Evolutionary conservation across 768 basidiomycete genomes (phyloP).

Genomic region (Hypsizygus marmoreus): DNA sequence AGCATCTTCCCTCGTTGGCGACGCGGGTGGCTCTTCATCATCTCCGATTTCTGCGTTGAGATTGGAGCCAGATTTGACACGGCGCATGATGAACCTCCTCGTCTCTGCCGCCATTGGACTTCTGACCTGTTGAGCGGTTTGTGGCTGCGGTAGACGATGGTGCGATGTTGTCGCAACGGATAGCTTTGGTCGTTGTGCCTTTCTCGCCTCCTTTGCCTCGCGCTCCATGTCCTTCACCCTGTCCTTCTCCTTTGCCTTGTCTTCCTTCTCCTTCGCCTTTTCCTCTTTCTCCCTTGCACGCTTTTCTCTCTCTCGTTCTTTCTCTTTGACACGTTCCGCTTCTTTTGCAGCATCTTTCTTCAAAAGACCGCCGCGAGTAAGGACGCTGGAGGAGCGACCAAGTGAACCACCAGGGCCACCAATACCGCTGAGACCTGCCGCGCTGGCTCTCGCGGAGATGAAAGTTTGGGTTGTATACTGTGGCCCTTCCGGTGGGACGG

Average conservation of each 20-base stretch:
- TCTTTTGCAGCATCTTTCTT: slow-evolving; percentile 14
- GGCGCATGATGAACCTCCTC: slow-evolving; percentile 26
- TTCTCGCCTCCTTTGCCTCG: slow-evolving; percentile 17
- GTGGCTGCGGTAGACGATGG: slow-evolving; percentile 11
- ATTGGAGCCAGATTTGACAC: slow-evolving; percentile 36
- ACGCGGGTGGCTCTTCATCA: slow-evolving; percentile 9
- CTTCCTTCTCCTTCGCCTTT: slow-evolving; percentile 25
- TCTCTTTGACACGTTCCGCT: slow-evolving; percentile 19
- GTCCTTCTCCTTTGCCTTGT: slow-evolving; percentile 22
- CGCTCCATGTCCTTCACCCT: slow-evolving; percentile 5
- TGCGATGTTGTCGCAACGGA: slow-evolving; percentile 24
- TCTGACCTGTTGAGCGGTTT: neutral
- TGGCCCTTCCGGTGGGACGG: neutral
- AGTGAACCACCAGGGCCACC: slow-evolving; percentile 14
- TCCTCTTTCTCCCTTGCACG: slow-evolving; percentile 17
- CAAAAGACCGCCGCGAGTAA: slow-evolving; percentile 14
- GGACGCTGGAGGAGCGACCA: slow-evolving; percentile 21
- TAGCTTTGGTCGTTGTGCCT: slow-evolving; percentile 29
- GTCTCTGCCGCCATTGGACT: slow-evolving; percentile 14
- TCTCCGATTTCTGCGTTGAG: slow-evolving; percentile 15
- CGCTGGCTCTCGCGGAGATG: slow-evolving; percentile 19
- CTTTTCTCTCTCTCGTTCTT: slow-evolving; percentile 17
- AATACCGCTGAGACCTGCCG: slow-evolving; percentile 14
- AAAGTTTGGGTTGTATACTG: neutral
- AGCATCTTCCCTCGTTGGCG: slow-evolving; percentile 3